phyloP scores from a whole-genome alignment of 169 alveolate species.

The Hammondia hammondi region DNA sequence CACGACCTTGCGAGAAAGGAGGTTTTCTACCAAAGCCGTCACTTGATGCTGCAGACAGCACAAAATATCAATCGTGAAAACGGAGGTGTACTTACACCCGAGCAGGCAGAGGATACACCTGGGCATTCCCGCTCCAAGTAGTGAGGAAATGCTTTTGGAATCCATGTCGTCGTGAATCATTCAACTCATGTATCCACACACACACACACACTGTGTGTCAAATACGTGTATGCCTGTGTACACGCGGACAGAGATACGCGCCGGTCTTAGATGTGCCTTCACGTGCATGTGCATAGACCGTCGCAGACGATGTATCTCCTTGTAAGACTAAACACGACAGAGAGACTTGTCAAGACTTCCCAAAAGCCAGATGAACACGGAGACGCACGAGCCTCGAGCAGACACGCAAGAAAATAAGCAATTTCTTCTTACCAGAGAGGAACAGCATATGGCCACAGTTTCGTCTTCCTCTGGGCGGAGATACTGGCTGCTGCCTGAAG shows the following conservation, averaged over 20 bases:
- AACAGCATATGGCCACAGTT: conserved; percentile 10
- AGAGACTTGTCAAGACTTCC: background rate
- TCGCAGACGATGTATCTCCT: background rate
- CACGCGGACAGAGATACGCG: background rate
- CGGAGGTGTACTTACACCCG: too few relatives aligned
- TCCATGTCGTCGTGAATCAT: background rate
- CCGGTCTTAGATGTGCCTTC: too few relatives aligned
- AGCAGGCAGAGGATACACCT: too few relatives aligned
- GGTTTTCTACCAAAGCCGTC: background rate
- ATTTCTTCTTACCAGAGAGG: background rate
- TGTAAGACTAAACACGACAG: too few relatives aligned
- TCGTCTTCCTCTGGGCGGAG: conserved; percentile 21
- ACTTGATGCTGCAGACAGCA: background rate
- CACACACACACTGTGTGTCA: background rate
- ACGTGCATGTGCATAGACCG: background rate
- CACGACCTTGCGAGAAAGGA: background rate
- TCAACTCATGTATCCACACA: background rate
- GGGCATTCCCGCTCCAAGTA: background rate
- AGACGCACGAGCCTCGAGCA: background rate
- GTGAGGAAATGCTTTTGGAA: too few relatives aligned
- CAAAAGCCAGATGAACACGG: background rate
- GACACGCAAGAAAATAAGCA: background rate
- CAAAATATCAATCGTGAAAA: background rate
- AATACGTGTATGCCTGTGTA: too few relatives aligned
- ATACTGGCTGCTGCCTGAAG: background rate